Evolutionary conservation across 1,139 yeast species (phyloP), one percentile per base, ranked within the genome.

Genomic region (Yamadazyma siamensis): DNA sequence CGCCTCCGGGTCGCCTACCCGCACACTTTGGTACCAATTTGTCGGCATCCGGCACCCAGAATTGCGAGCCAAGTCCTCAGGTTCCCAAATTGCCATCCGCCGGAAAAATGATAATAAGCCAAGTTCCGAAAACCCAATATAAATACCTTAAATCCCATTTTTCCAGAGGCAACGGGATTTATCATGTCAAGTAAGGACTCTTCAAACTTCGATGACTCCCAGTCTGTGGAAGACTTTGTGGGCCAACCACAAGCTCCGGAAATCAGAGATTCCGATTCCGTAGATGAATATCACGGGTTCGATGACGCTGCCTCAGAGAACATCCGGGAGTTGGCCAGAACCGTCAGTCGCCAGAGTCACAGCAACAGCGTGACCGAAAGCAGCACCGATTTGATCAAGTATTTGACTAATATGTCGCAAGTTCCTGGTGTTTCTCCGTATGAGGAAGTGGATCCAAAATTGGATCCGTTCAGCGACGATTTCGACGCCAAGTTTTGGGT

Each of bases 401-500:
- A 68, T 28, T 52, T 72, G 40, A 54, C 71, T 14, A 63, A 71
- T 37, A 70, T 73, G 77, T 65, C 77, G 1, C 65, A 61, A 35
- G 77, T 74, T 11, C 77, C 78, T 0, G 79, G 78, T 25, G 57
- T 65, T 5, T 48, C 51, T 21, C 71, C 76, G 4, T 62, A 48
- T 34, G 24, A 18, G 7, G 47, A 41, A 10, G 28, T 29, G 5
- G 40, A 38, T 15, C 36, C 39, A 13, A 32, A 35, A 40, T 49
- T 54, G 33, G 49, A 65, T 41, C 64, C 70, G 0, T 61, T 59
- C 9, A 62, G 73, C 21, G 77, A 71, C 6, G 52, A 72, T 9
- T 86, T 86, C 58, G 68, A 65, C 35, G 59, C 89, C 13, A 54
- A 66, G 67, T 36, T 59, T 25, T 56, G 61, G 61, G 52, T 55